Evolutionary conservation across 345 rosid genomes (phyloP).

Genomic region (Hypericum perforatum): DNA sequence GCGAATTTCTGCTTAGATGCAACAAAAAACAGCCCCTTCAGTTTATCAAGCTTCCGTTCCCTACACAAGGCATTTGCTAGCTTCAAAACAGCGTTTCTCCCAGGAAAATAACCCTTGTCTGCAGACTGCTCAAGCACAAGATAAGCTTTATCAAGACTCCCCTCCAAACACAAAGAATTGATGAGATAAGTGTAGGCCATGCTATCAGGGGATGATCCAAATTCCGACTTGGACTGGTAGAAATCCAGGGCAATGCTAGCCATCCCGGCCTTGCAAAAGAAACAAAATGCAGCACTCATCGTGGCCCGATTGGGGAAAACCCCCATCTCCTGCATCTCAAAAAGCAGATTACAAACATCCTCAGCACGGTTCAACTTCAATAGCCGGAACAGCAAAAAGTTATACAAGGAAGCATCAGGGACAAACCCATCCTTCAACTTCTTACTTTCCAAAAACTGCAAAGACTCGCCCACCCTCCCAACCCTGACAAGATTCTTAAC

Average conservation of each 20-base stretch:
- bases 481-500: conserved; percentile 36
- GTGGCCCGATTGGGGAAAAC: conserved; percentile 49
- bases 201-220: conserved; percentile 38
- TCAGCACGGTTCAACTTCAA: conserved; percentile 43
- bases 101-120: conserved; percentile 51
- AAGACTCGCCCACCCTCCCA: conserved; percentile 39
- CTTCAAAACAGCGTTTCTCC: conserved; percentile 33
- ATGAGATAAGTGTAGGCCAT: conserved; percentile 59
- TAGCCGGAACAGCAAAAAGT: conserved; percentile 43
- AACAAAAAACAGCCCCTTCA: conserved; percentile 42
- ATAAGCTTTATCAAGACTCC: conserved; percentile 46
- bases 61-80: conserved; percentile 59
- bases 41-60: conserved; percentile 50
- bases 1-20: conserved; percentile 33
- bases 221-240: conserved; percentile 47
- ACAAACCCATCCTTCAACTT: conserved; percentile 40
- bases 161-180: conserved; percentile 43
- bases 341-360: conserved; percentile 54
- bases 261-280: conserved; percentile 80
- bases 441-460: conserved; percentile 45
- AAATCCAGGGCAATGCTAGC: conserved; percentile 62
- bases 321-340: conserved; percentile 52
- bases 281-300: conserved; percentile 58
- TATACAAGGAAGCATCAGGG: conserved; percentile 48
- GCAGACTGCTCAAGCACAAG: conserved; percentile 37